phyloP scores from a whole-genome alignment of 805 yeast genomes.

The Lipomyces sp. region DNA sequence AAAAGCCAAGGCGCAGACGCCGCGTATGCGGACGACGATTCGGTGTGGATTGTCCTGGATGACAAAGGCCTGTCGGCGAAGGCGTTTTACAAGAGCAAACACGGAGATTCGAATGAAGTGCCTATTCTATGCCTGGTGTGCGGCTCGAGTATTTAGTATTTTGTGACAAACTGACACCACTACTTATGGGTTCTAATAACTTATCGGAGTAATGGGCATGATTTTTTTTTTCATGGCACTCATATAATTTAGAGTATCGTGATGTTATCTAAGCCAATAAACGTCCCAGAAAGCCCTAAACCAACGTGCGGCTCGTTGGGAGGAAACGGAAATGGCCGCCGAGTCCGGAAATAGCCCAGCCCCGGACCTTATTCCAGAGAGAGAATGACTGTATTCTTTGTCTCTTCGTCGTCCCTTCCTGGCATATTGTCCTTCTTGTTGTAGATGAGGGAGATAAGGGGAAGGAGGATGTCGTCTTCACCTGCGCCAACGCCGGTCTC shows the following conservation, averaged over 20 bases:
- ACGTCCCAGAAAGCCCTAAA: background rate
- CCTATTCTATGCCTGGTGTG: constrained; percentile 9
- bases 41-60: constrained; percentile 6
- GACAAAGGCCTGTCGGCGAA: constrained; percentile 2
- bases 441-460: too few relatives aligned
- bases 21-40: background rate
- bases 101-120: constrained; percentile 7
- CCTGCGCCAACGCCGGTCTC: background rate
- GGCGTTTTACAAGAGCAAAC: constrained; percentile 7
- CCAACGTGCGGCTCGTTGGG: too few relatives aligned
- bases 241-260: too few relatives aligned
- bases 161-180: too few relatives aligned
- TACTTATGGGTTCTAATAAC: too few relatives aligned
- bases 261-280: too few relatives aligned
- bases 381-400: background rate
- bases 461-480: constrained; percentile 4
- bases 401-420: too few relatives aligned
- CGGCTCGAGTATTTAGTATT: background rate
- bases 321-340: too few relatives aligned
- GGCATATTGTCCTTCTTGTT: too few relatives aligned
- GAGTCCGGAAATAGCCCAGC: too few relatives aligned
- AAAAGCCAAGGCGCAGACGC: background rate
- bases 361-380: background rate
- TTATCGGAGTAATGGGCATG: too few relatives aligned
- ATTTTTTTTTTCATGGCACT: too few relatives aligned